A percentile compares a stretch with the other conserved stretches of the same genome.
phyloP scores from a whole-genome alignment of 2,329 filamentous ascomycete species.

The Pestalotiopsis sp. region DNA sequence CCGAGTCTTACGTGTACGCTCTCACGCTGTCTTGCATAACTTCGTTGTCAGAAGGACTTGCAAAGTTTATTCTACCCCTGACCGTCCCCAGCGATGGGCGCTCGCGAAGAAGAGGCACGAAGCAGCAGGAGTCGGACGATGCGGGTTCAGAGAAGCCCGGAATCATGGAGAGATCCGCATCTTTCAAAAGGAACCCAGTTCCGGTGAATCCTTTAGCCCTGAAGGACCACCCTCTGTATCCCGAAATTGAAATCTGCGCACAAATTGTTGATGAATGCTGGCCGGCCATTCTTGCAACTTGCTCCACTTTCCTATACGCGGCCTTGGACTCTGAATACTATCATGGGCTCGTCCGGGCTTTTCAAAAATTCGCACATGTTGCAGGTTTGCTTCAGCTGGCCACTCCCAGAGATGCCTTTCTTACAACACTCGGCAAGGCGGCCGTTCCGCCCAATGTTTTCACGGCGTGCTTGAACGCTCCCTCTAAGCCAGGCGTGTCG shows the following conservation, averaged over 20 bases:
- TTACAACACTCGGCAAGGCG: constrained; percentile 91
- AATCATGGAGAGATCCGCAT: constrained; percentile 60
- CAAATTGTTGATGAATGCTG: constrained; percentile 88
- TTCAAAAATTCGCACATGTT: constrained; percentile 94
- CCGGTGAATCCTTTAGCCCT: constrained; percentile 82
- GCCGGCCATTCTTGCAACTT: constrained; percentile 92
- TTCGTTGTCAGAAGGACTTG: constrained; percentile 86
- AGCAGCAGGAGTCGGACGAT: constrained; percentile 40
- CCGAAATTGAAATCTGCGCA: constrained; percentile 76
- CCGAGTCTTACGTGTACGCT: constrained; percentile 93
- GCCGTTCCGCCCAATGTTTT: constrained; percentile 83
- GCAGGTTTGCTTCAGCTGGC: constrained; percentile 82
- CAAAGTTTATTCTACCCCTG: constrained; percentile 88
- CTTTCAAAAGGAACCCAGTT: constrained; percentile 74
- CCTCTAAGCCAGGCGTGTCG: constrained; percentile 42
- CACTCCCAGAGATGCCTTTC: constrained; percentile 89
- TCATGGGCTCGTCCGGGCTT: constrained; percentile 85
- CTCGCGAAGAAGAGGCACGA: constrained; percentile 50
- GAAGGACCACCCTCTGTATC: constrained; percentile 69
- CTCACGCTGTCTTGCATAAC: constrained; percentile 87
- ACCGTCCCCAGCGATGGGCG: constrained; percentile 76
- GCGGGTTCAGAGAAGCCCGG: constrained; percentile 28
- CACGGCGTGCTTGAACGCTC: constrained; percentile 57
- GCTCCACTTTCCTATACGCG: constrained; percentile 92
- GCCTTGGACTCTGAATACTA: constrained; percentile 93